Evolutionary conservation across 257 asterid genomes (phyloP).

Genomic region (Fraxinus anomala): DNA sequence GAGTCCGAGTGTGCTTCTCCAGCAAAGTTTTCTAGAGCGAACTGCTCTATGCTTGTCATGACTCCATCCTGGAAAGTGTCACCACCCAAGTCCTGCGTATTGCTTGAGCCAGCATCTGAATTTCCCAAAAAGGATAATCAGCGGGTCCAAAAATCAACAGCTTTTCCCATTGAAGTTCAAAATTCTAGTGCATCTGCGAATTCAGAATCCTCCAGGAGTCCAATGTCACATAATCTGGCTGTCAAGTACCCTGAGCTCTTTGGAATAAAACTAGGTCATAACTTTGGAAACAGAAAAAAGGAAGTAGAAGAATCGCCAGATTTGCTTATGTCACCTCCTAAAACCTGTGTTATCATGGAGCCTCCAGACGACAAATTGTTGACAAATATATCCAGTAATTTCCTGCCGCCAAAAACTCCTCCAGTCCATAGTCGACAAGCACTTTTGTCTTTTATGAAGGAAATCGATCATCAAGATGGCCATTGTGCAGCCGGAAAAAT

Average conservation of each 20-base stretch:
- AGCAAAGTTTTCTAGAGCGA: constrained; percentile 31
- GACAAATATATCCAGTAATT: constrained; percentile 23
- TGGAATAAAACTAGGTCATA: constrained; percentile 50
- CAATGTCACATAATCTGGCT: constrained; percentile 43
- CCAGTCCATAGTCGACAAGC: constrained; percentile 18
- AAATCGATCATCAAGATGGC: constrained; percentile 28
- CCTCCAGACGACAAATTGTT: constrained; percentile 51
- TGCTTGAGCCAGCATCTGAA: constrained; percentile 78
- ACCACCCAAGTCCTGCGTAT: constrained; percentile 81
- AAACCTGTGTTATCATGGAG: constrained; percentile 78
- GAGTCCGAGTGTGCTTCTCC: constrained; percentile 45
- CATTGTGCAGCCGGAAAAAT: constrained; percentile 21
- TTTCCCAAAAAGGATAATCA: constrained; percentile 42
- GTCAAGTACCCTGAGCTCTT: constrained; percentile 63
- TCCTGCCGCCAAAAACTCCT: constrained; percentile 30
- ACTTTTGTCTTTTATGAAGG: constrained; percentile 13
- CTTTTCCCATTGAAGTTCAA: constrained; percentile 48
- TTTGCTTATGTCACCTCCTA: constrained; percentile 86
- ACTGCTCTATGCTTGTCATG: constrained; percentile 50
- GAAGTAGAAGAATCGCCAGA: constrained; percentile 63
- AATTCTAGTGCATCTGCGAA: constrained; percentile 44
- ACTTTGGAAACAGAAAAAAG: constrained; percentile 40
- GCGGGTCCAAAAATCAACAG: constrained; percentile 52
- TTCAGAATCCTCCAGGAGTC: constrained; percentile 58
- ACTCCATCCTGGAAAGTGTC: constrained; percentile 82